Evolutionary conservation across 768 basidiomycete genomes (phyloP), one percentile per base, ranked within the genome.

Genomic region (Tricholoma hemisulphureum): DNA sequence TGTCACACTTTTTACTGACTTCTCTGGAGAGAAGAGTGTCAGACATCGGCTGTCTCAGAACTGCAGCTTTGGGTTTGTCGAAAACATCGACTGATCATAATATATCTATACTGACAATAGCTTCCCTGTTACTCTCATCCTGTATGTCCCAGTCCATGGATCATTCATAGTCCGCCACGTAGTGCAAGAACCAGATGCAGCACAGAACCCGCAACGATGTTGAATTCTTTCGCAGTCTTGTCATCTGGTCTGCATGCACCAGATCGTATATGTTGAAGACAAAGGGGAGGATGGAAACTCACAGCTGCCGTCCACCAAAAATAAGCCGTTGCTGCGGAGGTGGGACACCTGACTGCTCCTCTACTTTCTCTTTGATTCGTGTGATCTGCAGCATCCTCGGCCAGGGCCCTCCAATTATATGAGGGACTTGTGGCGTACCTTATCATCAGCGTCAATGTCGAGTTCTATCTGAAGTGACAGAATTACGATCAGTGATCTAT

Each of bases 291-390:
- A 39, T 20, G 56, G 18, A 41, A 21, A 53, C 18, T 6, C 73
- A 98, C 96, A 98, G 88, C 70, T 97, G 95, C 68, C 95, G 86
- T 31, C 96, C 96, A 67, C 84, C 75, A 71, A 88, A 97, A 71
- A 98, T 98, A 67, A 98, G 74, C 57, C 96, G 86, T 73, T 98
- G 96, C 73, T 98, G 96, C 41, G 81, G 91, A 59, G 96, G 96
- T 21, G 96, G 96, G 39, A 98, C 96, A 62, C 96, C 96, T 6
- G 94, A 95, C 76, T 98, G 95, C 78, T 98, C 95, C 73, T 98
- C 96, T 8, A 98, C 93, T 72, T 92, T 91, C 82, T 96, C 95
- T 79, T 98, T 98, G 75, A 98, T 94, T 64, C 91, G 85, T 46
- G 85, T 80, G 67, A 97, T 92, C 96, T 98, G 69, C 26, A 37